phyloP scores from a whole-genome alignment of 1,139 yeast genomes.

The Magnusiomyces fungicola region DNA sequence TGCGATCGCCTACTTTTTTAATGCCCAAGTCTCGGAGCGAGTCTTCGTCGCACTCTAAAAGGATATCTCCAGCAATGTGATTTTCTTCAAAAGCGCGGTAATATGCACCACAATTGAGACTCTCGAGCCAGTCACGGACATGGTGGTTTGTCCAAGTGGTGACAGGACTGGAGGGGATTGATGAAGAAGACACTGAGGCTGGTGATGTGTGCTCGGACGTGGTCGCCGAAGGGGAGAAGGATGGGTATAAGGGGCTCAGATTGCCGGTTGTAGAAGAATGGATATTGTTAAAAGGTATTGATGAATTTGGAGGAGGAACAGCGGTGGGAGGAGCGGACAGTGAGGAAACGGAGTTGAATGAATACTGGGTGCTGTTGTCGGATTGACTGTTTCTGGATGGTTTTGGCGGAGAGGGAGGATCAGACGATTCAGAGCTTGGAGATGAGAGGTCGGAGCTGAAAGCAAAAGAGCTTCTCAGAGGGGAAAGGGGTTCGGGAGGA shows the following conservation, averaged over 20 bases:
- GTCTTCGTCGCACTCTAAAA: slow-evolving; percentile 58
- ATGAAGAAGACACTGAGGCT: slow-evolving; percentile 13
- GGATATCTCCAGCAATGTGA: slow-evolving; percentile 53
- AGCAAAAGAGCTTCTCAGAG: slow-evolving; percentile 25
- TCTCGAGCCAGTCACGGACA: slow-evolving; percentile 30
- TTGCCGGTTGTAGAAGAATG: not conserved
- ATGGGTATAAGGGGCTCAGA: slow-evolving; percentile 4
- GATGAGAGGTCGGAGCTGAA: slow-evolving; percentile 15
- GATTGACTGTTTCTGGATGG: slow-evolving; percentile 1
- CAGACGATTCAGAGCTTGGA: not conserved
- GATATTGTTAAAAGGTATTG: slow-evolving; percentile 3
- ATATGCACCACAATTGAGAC: slow-evolving; percentile 25
- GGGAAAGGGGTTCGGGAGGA: slow-evolving; percentile 27
- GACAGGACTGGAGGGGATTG: slow-evolving; percentile 11
- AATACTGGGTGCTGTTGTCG: not conserved
- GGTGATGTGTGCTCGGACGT: slow-evolving; percentile 7
- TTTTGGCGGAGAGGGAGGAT: not conserved
- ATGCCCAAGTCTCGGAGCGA: slow-evolving; percentile 71
- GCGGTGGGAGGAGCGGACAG: not conserved
- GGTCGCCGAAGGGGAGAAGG: not conserved
- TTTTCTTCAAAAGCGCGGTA: slow-evolving; percentile 30
- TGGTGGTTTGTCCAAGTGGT: slow-evolving; percentile 27
- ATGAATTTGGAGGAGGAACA: not conserved
- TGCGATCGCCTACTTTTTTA: slow-evolving; percentile 72
- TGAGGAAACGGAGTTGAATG: not conserved